Percentiles rank a stretch among this genome's conserved stretches.
phyloP scores from a whole-genome alignment of 371 early-diverging fungal genomes.

The Mortierella sp. region DNA sequence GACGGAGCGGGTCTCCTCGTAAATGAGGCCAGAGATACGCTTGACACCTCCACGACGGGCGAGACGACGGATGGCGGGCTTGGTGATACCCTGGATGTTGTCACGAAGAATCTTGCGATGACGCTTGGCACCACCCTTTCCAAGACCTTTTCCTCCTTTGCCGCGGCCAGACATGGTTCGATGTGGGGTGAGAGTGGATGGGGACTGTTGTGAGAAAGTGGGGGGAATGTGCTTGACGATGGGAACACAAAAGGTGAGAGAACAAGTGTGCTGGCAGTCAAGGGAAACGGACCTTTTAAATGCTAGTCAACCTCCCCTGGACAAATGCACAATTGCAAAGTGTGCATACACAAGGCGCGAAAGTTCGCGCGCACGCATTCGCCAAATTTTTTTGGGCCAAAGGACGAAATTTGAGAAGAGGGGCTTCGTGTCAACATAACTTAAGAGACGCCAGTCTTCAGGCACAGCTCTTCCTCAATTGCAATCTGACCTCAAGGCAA shows the following conservation, averaged over 20 bases:
- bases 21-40: constrained; percentile 99
- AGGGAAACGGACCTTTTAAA: too few relatives aligned
- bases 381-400: too few relatives aligned
- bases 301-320: too few relatives aligned
- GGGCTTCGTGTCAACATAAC: too few relatives aligned
- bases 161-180: constrained; percentile 92
- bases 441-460: too few relatives aligned
- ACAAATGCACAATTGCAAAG: too few relatives aligned
- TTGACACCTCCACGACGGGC: constrained; percentile 99
- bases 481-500: neutral
- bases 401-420: too few relatives aligned
- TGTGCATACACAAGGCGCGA: too few relatives aligned
- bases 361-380: too few relatives aligned
- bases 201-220: neutral
- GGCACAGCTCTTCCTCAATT: constrained; percentile 5
- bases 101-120: constrained; percentile 99
- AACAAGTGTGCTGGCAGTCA: neutral
- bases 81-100: constrained; percentile 99
- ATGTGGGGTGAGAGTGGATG: constrained; percentile 91
- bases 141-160: constrained; percentile 98
- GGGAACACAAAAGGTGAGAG: constrained; percentile 1
- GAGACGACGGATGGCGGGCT: constrained; percentile 99
- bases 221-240: neutral
- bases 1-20: constrained; percentile 98
- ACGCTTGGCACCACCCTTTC: constrained; percentile 98